A percentile compares a stretch with the other conserved stretches of the same genome.
Conservation (phyloP, 305 asterid species). For the Rubia tinctorum region DNA sequence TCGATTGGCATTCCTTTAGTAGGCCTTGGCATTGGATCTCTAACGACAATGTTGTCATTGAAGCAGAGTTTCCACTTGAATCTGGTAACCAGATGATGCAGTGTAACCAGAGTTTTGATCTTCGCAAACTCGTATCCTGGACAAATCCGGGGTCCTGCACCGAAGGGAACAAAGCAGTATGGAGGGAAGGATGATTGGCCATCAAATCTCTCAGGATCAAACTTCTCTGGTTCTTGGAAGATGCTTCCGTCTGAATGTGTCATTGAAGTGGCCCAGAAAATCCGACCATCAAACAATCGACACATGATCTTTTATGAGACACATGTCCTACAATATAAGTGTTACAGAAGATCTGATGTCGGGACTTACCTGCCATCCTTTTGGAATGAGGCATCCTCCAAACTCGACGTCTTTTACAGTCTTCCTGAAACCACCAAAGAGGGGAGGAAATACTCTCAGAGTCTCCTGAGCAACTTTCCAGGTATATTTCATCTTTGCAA, state of each 20-base stretch:
- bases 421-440: slow-evolving; percentile 64
- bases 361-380: slow-evolving; percentile 73
- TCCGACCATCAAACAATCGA: slow-evolving; percentile 21
- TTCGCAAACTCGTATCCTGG: slow-evolving; percentile 72
- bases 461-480: slow-evolving; percentile 80
- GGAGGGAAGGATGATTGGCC: slow-evolving; percentile 48
- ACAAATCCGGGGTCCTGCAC: slow-evolving; percentile 65
- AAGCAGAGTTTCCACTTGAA: slow-evolving; percentile 57
- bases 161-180: slow-evolving; percentile 58
- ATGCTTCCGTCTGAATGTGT: slow-evolving; percentile 62
- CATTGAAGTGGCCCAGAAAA: slow-evolving; percentile 61
- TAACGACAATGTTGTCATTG: slow-evolving; percentile 35
- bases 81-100: slow-evolving; percentile 48
- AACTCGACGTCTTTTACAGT: slow-evolving; percentile 51
- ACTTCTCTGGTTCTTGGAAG: slow-evolving; percentile 48
- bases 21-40: slow-evolving; percentile 67
- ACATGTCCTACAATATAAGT: neutral
- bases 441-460: slow-evolving; percentile 52
- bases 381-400: slow-evolving; percentile 62
- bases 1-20: slow-evolving; percentile 55
- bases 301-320: too few relatives aligned
- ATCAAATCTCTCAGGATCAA: slow-evolving; percentile 54
- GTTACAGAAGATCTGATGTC: neutral
- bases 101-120: slow-evolving; percentile 48
- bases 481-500: slow-evolving; percentile 64